Evolutionary conservation across 164 flowering plant genomes (phyloP), one percentile per base, ranked within the genome.

Genomic region (Stephania yunnanensis): DNA sequence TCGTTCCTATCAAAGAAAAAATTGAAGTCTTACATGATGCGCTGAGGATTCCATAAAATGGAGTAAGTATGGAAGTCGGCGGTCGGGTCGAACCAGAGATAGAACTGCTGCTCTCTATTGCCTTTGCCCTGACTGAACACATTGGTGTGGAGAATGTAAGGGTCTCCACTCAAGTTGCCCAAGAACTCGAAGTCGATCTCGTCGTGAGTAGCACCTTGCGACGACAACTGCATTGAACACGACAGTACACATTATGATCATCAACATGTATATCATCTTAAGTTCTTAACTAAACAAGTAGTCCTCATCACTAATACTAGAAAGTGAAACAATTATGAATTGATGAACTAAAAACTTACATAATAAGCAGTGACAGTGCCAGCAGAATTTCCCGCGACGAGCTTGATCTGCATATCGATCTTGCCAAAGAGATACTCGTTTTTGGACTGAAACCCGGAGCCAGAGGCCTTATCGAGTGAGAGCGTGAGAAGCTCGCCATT

Each of bases 51-150:
- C 90, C 90, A 86, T 19, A 86, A 80, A 44, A 86, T 76, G 71
- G 75, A 65, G 29, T 73, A 73, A 6, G 58, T 73, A 45, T 73
- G 69, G n/a, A 73, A 73, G 36, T 73, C 86, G 75, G 65, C 76
- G 65, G 92, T 86, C 1, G 92, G 92, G 71, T 89, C 90, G 64
- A 89, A 87, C 92, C 92, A 89, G 31, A 87, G 83, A 44, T 70
- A 73, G 75, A 89, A 89, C 46, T 89, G 90, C 63, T 73, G 75
- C 70, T 73, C 75, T 30, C 48, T 73, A 42, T 65, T 46, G 5
- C 75, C 70, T 12, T 73, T 73, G 17, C 75, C 75, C 45, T 73
- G 75, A 44, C 70, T 46, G 13, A 73, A 73, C 70, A 73, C 75
- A 73, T 73, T 73, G 25, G 75, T 73, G 58, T 73, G 75, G 6